A percentile compares a stretch with the other conserved stretches of the same genome.
These are phyloP conservation scores for Fusarium sp. DNA, from an alignment of 2,329 filamentous ascomycete genomes.

Conservation along the genomic window DNA sequence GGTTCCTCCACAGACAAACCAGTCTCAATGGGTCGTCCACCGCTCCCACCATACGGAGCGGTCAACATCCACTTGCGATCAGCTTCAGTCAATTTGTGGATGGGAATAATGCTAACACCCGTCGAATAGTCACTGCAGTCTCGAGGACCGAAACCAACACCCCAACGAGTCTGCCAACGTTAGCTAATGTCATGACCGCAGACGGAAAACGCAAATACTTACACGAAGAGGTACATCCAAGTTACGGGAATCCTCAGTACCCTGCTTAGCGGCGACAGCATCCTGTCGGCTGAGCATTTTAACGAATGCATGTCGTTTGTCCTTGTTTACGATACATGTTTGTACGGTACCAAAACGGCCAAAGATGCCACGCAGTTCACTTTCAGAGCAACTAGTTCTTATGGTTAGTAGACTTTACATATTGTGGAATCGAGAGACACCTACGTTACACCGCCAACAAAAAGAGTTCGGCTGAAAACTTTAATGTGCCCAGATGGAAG, in stretches of 20 bases:
- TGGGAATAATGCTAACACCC: constrained; percentile 92
- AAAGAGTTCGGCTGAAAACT: constrained; percentile 93
- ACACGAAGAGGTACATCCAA: constrained; percentile 79
- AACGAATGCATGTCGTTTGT: constrained; percentile 98
- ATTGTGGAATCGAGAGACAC: constrained; percentile 51
- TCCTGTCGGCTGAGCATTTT: constrained; percentile 95
- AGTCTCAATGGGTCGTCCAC: constrained; percentile 80
- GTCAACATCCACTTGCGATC: constrained; percentile 98
- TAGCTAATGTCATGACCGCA: constrained; percentile 37
- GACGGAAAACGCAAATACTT: constrained; percentile 52
- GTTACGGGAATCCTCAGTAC: constrained; percentile 83
- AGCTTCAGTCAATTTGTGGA: constrained; percentile 91
- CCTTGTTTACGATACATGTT: constrained; percentile 97
- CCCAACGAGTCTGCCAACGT: constrained; percentile 84
- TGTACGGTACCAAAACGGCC: constrained; percentile 86
- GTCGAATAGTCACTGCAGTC: constrained; percentile 97
- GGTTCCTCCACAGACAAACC: constrained; percentile 96
- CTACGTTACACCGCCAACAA: constrained; percentile 94
- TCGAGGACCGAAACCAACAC: constrained; percentile 94
- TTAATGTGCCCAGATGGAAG: constrained; percentile 85
- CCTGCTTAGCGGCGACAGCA: constrained; percentile 84
- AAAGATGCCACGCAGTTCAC: constrained; percentile 85
- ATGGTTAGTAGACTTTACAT: constrained; percentile 45
- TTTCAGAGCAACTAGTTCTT: constrained; percentile 73
- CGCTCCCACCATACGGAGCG: constrained; percentile 92